Base-by-base conservation (phyloP, 2,329 filamentous ascomycete genomes). In the Pseudogymnoascus destructans region DNA sequence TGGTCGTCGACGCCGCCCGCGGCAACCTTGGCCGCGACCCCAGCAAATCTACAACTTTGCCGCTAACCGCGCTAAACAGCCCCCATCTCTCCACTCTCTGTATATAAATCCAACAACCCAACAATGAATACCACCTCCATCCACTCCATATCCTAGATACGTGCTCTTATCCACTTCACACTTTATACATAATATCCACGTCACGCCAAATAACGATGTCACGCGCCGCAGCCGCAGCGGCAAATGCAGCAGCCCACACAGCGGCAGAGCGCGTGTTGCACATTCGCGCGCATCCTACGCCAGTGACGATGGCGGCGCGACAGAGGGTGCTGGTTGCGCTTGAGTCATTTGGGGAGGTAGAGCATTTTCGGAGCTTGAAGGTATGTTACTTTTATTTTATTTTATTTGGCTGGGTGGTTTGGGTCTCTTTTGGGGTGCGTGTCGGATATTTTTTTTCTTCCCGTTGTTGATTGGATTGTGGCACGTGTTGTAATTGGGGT, bases 241-340 rank as follows among this genome's bases (percentile, higher is more conserved):
- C 33, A 36, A 33, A 33, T 33, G 32, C 32, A 33, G 32, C 32
- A 33, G 35, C 35, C n/a, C 35, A 36, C 35, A 38, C 15, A 38
- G 35, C 35, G 8, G 35, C 35, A 38, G 10, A 58, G 1, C 64
- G 67, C n/a, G 68, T 66, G 3, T 62, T 70, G 6, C 67, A 69
- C 46, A 46, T 70, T 17, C 69, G 67, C 55, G 63, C 68, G 15
- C 63, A 63, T 30, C 68, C 68, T 3, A 64, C 64, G 1, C 61
- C 68, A 2, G 55, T 59, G 57, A 66, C 61, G 17, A 68, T 70
- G 52, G 55, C 66, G 4, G 67, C 70, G 57, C 64, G 66, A n/a
- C 64, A 66, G 21, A 67, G 69, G 59, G 67, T 70, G 21, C 61
- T 70, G 3, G 64, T 66, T 23, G 66, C 69, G 3, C 59, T 70